Percentiles rank a stretch among this genome's conserved stretches.
Evolutionary conservation across 768 basidiomycete genomes (phyloP).

Genomic region (Trametes cingulata): DNA sequence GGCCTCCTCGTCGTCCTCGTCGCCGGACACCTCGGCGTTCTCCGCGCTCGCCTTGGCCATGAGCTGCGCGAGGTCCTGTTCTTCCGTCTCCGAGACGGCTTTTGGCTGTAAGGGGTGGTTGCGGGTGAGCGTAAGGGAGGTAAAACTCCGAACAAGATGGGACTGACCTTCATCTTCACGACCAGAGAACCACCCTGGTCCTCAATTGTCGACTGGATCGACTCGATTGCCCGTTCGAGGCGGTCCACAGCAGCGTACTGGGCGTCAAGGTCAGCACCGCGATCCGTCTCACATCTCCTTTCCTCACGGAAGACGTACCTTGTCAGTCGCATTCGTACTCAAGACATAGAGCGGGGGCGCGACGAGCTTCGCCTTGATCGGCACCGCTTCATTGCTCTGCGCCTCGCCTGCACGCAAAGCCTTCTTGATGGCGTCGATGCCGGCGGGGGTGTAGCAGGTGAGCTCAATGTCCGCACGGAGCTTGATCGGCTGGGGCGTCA

Average conservation of each 20-base stretch:
- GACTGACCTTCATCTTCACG: constrained; percentile 91
- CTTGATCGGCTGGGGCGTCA: constrained; percentile 99
- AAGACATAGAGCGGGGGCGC: constrained; percentile 96
- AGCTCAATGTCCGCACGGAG: constrained; percentile 97
- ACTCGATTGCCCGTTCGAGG: constrained; percentile 90
- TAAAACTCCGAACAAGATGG: too few species aligned
- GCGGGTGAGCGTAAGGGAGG: not conserved
- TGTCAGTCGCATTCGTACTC: constrained; percentile 95
- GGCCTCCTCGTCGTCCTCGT: constrained; percentile 81
- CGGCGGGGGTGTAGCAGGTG: constrained; percentile 93
- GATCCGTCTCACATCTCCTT: too few species aligned
- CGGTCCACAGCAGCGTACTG: constrained; percentile 85
- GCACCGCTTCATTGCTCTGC: constrained; percentile 84
- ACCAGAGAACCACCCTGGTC: constrained; percentile 81
- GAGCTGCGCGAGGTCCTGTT: constrained; percentile 93
- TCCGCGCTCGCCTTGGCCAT: constrained; percentile 95
- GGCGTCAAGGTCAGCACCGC: too few species aligned
- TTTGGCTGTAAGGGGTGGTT: constrained; percentile 66
- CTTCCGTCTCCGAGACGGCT: constrained; percentile 96
- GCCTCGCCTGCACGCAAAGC: constrained; percentile 88
- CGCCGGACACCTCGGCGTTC: constrained; percentile 95
- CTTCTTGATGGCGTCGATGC: constrained; percentile 95
- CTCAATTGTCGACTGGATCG: constrained; percentile 84
- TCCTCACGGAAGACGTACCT: constrained; percentile 46
- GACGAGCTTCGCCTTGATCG: constrained; percentile 95